Conservation (phyloP, 2,329 filamentous ascomycete genomes). For the Colletotrichum sidae region DNA sequence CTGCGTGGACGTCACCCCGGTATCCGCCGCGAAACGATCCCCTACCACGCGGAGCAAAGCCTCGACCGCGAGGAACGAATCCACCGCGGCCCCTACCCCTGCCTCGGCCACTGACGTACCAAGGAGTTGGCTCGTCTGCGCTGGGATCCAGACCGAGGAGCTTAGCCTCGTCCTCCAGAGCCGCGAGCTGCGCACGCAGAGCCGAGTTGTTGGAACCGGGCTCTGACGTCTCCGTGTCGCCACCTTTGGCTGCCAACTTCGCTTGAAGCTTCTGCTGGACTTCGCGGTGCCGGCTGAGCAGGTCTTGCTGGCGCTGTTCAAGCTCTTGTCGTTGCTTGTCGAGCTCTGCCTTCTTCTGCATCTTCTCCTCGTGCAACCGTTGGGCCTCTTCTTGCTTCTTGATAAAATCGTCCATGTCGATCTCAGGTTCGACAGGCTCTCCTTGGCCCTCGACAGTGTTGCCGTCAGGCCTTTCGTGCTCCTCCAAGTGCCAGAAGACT, state of each 20-base stretch:
- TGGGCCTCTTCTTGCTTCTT: constrained; percentile 79
- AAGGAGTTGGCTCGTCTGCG: constrained; percentile 55
- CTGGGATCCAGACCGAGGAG: constrained; percentile 75
- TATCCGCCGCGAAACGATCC: constrained; percentile 53
- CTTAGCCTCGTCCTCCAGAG: constrained; percentile 79
- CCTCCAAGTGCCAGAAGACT: constrained; percentile 79
- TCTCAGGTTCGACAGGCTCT: constrained; percentile 57
- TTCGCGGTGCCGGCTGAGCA: constrained; percentile 72
- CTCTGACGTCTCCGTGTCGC: constrained; percentile 40
- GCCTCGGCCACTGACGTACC: constrained; percentile 43
- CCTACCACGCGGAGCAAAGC: constrained; percentile 51
- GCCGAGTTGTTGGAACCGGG: constrained; percentile 60
- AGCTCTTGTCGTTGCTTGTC: constrained; percentile 72
- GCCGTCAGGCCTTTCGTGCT: constrained; percentile 49
- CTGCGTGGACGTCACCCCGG: constrained; percentile 61
- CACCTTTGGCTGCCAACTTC: constrained; percentile 65
- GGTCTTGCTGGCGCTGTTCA: constrained; percentile 71
- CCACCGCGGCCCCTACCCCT: constrained; percentile 58
- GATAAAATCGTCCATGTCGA: constrained; percentile 77
- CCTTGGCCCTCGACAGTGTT: constrained; percentile 27
- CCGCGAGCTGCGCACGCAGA: constrained; percentile 77
- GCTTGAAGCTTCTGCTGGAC: constrained; percentile 73
- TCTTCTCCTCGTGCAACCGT: constrained; percentile 73
- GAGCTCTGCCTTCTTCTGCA: constrained; percentile 71
- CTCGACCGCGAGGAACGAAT: constrained; percentile 47